phyloP scores from a whole-genome alignment of 768 basidiomycete genomes.

The Boletus bicolor region DNA sequence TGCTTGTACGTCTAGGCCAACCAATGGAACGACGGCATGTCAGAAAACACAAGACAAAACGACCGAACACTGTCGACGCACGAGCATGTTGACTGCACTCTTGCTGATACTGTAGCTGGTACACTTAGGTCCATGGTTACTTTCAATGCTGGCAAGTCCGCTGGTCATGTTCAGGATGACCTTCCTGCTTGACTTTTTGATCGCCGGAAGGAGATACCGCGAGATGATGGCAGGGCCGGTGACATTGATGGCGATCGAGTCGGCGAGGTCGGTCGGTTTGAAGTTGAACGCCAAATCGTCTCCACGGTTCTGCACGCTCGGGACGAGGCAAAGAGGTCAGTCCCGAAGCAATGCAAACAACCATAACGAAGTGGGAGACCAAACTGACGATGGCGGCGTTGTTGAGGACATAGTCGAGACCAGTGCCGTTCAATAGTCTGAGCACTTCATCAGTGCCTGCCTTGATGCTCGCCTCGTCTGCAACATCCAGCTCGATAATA shows the following conservation, averaged over 20 bases:
- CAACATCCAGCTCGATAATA: slow-evolving; percentile 33
- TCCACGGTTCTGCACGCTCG: slow-evolving; percentile 14
- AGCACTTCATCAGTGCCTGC: slow-evolving; percentile 12
- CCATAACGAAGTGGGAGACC: not conserved
- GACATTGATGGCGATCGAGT: slow-evolving; percentile 30
- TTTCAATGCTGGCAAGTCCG: slow-evolving; percentile 32
- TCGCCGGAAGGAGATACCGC: slow-evolving; percentile 33
- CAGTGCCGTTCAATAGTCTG: not conserved
- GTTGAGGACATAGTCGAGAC: slow-evolving; percentile 20
- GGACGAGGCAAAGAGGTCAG: not conserved
- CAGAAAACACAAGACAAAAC: not conserved
- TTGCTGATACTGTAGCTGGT: slow-evolving; percentile 16
- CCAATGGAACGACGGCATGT: not conserved
- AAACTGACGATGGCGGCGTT: slow-evolving; percentile 38
- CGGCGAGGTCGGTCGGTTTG: slow-evolving; percentile 11
- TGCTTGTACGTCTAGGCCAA: slow-evolving; percentile 16
- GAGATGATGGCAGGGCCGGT: slow-evolving; percentile 32
- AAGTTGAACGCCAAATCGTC: slow-evolving; percentile 29
- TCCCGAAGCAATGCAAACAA: not conserved
- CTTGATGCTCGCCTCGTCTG: slow-evolving; percentile 25
- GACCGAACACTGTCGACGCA: not conserved
- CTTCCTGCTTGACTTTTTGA: slow-evolving; percentile 32
- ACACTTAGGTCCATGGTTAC: not conserved
- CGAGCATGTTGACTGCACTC: slow-evolving; percentile 12
- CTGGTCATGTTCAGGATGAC: slow-evolving; percentile 36